Evolutionary conservation across 441 rosid species (phyloP).

Genomic region (Jatropha multifida): DNA sequence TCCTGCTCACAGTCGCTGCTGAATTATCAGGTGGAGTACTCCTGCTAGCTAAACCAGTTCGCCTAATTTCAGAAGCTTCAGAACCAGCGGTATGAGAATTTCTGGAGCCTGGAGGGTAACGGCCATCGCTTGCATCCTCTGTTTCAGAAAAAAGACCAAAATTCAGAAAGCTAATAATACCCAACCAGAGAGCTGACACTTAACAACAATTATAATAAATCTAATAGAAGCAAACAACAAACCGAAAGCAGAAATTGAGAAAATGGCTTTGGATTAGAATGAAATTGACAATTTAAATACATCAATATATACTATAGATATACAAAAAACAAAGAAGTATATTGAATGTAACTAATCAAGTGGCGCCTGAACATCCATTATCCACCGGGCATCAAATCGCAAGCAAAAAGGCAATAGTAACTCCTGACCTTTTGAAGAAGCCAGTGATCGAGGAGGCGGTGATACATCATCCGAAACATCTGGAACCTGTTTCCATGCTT

Average conservation of each 20-base stretch:
- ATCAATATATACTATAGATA: neutral
- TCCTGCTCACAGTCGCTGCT: slow-evolving; percentile 42
- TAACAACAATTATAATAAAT: too few species aligned
- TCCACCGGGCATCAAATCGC: neutral
- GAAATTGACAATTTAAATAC: slow-evolving; percentile 16
- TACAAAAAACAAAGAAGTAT: too few species aligned
- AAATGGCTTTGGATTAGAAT: neutral
- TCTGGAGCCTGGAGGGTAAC: slow-evolving; percentile 42
- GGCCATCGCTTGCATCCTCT: slow-evolving; percentile 62
- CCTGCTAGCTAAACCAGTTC: slow-evolving; percentile 35
- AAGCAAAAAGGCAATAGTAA: neutral
- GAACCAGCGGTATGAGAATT: slow-evolving; percentile 32
- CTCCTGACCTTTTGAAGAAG: slow-evolving; percentile 65
- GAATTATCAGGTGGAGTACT: slow-evolving; percentile 52
- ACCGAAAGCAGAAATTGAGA: neutral
- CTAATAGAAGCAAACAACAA: neutral
- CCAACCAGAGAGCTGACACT: neutral
- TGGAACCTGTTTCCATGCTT: slow-evolving; percentile 87
- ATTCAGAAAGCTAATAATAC: neutral
- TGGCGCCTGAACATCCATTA: slow-evolving; percentile 6
- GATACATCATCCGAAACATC: slow-evolving; percentile 73
- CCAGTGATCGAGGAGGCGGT: slow-evolving; percentile 56
- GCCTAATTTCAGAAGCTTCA: slow-evolving; percentile 31
- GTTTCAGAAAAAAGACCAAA: slow-evolving; percentile 14
- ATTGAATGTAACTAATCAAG: slow-evolving; percentile 2